Evolutionary conservation across 2,329 filamentous ascomycete genomes (phyloP).

Genomic region (Sporothrix schenckii): DNA sequence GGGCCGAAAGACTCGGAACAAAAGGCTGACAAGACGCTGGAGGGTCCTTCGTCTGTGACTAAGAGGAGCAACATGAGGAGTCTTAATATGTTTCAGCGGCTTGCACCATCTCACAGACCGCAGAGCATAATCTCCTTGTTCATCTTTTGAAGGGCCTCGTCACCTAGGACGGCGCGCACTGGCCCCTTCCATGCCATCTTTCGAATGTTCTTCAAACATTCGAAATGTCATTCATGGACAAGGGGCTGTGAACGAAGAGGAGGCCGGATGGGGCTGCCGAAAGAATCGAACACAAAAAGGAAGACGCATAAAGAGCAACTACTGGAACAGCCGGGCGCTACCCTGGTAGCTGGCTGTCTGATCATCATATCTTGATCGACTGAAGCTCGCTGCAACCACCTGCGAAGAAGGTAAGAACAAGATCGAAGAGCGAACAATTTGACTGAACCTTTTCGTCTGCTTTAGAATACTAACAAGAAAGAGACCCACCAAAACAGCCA

Average conservation of each 20-base stretch:
- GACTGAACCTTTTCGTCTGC: not conserved
- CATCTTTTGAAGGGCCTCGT: too few relatives aligned
- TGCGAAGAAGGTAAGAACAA: not conserved
- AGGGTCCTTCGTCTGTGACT: not conserved
- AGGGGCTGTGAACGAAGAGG: not conserved
- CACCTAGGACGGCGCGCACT: slow-evolving; percentile 1
- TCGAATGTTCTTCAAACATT: slow-evolving; percentile 27
- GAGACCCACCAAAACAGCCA: not conserved
- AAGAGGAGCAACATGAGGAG: not conserved
- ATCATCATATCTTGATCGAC: slow-evolving; percentile 34
- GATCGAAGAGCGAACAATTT: not conserved
- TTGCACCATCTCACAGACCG: not conserved
- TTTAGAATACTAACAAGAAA: not conserved
- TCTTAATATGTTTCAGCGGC: not conserved
- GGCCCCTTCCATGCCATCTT: not conserved
- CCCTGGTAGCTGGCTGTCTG: slow-evolving; percentile 32
- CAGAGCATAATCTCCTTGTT: not conserved
- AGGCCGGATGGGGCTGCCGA: not conserved
- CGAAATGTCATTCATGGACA: slow-evolving; percentile 16
- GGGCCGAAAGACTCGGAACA: not conserved
- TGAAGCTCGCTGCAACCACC: slow-evolving; percentile 21
- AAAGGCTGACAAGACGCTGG: slow-evolving; percentile 1
- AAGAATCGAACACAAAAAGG: not conserved
- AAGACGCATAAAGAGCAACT: not conserved
- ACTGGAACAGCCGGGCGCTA: not conserved